These are phyloP conservation scores for Pichia deserticola DNA, from an alignment of 805 yeast species.

Conservation along the genomic window DNA sequence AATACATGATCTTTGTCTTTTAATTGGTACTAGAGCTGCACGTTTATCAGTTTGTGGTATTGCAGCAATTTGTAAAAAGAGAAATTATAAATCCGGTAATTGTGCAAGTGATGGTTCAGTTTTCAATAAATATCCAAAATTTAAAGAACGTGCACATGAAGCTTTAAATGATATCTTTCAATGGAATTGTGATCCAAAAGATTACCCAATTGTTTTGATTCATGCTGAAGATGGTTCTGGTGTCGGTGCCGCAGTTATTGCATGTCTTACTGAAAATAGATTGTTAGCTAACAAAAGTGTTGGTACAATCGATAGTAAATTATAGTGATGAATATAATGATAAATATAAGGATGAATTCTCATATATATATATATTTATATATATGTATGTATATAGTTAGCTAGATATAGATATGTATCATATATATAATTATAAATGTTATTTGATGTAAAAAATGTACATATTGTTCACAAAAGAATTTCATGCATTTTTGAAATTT, in stretches of 20 bases:
- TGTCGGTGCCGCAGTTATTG: constrained; percentile 97
- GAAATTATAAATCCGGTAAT: constrained; percentile 67
- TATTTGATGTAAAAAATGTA: too few relatives aligned
- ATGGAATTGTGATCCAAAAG: constrained; percentile 41
- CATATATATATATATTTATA: too few relatives aligned
- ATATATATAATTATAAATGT: too few relatives aligned
- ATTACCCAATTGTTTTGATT: constrained; percentile 21
- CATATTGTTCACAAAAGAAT: too few relatives aligned
- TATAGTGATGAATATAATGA: background rate
- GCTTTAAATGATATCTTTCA: constrained; percentile 85
- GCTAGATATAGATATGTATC: too few relatives aligned
- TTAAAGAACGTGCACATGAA: constrained; percentile 80
- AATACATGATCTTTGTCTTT: constrained; percentile 74
- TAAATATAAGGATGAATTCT: too few relatives aligned
- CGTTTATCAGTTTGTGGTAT: constrained; percentile 91
- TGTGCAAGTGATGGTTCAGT: constrained; percentile 98
- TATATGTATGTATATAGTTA: too few relatives aligned
- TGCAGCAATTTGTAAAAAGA: constrained; percentile 87
- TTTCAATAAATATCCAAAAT: constrained; percentile 86
- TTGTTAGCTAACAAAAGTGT: constrained; percentile 52
- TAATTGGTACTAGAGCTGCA: constrained; percentile 88
- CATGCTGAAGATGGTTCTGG: constrained; percentile 87
- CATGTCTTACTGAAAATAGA: constrained; percentile 86
- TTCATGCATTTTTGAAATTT: too few relatives aligned
- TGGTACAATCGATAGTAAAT: constrained; percentile 10